Percentiles rank a stretch among this genome's conserved stretches.
phyloP scores from a whole-genome alignment of 768 basidiomycete species.

The Astraeus odoratus region DNA sequence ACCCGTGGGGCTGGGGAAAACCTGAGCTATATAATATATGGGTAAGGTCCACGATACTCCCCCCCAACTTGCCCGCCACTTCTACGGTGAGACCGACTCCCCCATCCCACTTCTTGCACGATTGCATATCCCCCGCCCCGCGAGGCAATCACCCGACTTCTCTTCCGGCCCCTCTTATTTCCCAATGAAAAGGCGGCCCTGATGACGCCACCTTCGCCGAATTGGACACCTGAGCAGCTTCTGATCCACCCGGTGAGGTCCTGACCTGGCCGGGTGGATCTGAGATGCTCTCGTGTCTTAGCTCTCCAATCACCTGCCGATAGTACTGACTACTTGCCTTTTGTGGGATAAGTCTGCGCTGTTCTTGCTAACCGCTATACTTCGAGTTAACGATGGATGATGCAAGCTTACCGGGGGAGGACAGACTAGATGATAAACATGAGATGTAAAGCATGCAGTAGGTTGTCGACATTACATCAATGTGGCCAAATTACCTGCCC shows the following conservation, averaged over 20 bases:
- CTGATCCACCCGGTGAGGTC: slow-evolving; percentile 4
- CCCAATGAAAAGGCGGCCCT: not conserved
- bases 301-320: slow-evolving; percentile 19
- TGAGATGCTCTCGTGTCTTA: slow-evolving; percentile 69
- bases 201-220: not conserved
- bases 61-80: not conserved
- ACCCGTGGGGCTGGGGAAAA: not conserved
- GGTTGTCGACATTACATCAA: no score
- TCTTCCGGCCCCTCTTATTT: not conserved
- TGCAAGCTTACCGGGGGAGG: no score
- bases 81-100: not conserved
- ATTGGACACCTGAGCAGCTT: not conserved
- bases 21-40: not conserved
- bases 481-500: no score
- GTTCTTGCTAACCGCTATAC: no score
- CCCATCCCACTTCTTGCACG: not conserved
- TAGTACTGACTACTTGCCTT: not conserved
- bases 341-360: no score
- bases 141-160: not conserved
- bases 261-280: slow-evolving; percentile 27
- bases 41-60: not conserved
- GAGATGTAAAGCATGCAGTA: no score
- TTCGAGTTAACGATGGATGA: no score
- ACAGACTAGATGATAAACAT: no score
- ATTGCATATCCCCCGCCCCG: no score